Conservation (phyloP, 306 rosid genomes). For the Inga oerstediana region DNA sequence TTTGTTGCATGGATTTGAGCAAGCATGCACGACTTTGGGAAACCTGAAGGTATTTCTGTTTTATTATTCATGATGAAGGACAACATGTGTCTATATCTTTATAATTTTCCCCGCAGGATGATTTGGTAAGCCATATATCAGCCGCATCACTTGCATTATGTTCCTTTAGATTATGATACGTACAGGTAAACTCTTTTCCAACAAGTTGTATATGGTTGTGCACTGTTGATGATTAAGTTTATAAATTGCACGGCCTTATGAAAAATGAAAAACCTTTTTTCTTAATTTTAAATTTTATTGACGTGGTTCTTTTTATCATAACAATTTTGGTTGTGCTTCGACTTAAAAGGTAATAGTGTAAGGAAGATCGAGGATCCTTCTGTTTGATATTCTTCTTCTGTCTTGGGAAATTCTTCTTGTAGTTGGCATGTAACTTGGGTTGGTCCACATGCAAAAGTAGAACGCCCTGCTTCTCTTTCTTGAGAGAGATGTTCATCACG, state of each 20-base stretch:
- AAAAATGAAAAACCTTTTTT: background rate
- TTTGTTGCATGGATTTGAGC: slow-evolving; percentile 70
- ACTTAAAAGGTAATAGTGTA: background rate
- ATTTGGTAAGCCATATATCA: slow-evolving; percentile 58
- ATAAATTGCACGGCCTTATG: slow-evolving; percentile 19
- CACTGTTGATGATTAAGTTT: slow-evolving; percentile 23
- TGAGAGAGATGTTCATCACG: too few species aligned
- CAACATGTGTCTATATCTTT: slow-evolving; percentile 8
- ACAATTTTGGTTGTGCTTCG: background rate
- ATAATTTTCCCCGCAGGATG: slow-evolving; percentile 50
- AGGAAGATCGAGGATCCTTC: background rate
- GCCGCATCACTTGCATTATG: slow-evolving; percentile 71
- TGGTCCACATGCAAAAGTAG: background rate
- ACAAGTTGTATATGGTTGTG: slow-evolving; percentile 13
- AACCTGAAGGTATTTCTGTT: slow-evolving; percentile 74
- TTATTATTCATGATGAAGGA: slow-evolving; percentile 12
- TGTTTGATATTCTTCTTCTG: background rate
- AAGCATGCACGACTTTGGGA: slow-evolving; percentile 68
- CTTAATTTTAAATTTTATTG: background rate
- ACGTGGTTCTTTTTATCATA: background rate
- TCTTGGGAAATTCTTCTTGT: background rate
- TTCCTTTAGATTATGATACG: slow-evolving; percentile 84
- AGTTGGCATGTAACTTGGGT: background rate
- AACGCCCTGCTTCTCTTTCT: background rate
- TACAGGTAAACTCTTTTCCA: slow-evolving; percentile 60